A percentile compares a stretch with the other conserved stretches of the same genome.
These are phyloP conservation scores for Metahyphopichia silvanorum DNA, from an alignment of 805 yeast species.

Conservation along the genomic window DNA sequence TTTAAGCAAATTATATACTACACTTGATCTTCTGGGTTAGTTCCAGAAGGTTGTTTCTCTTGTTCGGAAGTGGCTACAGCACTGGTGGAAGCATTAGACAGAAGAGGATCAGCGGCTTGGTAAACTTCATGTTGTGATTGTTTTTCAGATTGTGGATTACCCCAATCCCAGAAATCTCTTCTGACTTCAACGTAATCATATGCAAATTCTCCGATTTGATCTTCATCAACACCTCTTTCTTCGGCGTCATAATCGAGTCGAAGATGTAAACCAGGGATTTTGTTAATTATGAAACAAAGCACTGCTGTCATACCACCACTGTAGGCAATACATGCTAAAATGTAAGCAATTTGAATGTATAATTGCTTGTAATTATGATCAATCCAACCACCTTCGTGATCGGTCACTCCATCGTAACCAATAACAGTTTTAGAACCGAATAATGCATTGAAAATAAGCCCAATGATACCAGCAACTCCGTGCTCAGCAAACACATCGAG, in stretches of 20 bases:
- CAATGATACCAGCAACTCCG: constrained; percentile 93
- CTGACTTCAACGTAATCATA: constrained; percentile 96
- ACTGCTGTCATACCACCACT: constrained; percentile 73
- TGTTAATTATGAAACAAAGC: constrained; percentile 68
- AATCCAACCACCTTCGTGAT: constrained; percentile 89
- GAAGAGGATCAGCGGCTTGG: no score
- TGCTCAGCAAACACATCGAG: constrained; percentile 97
- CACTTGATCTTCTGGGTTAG: no score
- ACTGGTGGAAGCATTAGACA: no score
- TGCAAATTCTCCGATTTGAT: constrained; percentile 98
- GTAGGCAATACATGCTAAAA: constrained; percentile 72
- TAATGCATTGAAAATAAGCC: constrained; percentile 82
- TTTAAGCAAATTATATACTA: no score
- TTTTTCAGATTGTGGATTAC: no score
- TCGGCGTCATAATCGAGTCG: constrained; percentile 85
- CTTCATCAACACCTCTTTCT: constrained; percentile 89
- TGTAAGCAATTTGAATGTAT: constrained; percentile 84
- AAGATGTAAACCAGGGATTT: constrained; percentile 77
- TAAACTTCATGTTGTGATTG: no score
- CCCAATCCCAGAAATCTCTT: constrained; percentile 75
- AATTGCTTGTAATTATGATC: constrained; percentile 87
- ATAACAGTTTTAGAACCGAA: constrained; percentile 86
- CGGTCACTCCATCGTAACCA: constrained; percentile 85
- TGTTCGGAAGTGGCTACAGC: no score
- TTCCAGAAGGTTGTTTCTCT: no score